Conservation (phyloP, 345 rosid genomes). For the Aegle marmelos region DNA sequence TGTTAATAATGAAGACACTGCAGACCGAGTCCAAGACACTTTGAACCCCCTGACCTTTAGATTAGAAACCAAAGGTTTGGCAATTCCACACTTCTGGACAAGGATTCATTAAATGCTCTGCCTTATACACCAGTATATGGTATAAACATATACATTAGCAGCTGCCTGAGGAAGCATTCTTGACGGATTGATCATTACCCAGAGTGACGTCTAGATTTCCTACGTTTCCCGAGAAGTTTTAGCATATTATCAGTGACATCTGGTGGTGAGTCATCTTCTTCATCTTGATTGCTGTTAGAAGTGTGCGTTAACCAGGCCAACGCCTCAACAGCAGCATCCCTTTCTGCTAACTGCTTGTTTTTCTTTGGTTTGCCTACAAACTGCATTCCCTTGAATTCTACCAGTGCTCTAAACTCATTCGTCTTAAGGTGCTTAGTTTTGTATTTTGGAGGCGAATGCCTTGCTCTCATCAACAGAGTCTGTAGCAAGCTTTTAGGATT, state of each 20-base stretch:
- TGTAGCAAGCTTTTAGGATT: constrained; percentile 95
- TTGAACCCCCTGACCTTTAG: not conserved
- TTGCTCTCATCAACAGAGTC: constrained; percentile 91
- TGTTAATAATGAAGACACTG: not conserved
- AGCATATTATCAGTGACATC: constrained; percentile 97
- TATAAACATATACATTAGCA: not conserved
- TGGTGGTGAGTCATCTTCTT: constrained; percentile 46
- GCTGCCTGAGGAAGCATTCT: not conserved
- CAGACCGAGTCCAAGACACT: not conserved
- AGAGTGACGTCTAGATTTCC: constrained; percentile 45
- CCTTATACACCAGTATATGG: no score
- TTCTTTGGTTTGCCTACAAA: constrained; percentile 91
- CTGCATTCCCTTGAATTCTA: constrained; percentile 97
- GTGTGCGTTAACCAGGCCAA: constrained; percentile 96
- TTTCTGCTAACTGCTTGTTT: constrained; percentile 92
- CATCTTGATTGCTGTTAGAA: constrained; percentile 38
- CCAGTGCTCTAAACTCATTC: constrained; percentile 88
- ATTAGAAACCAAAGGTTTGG: no score
- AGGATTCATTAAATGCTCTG: not conserved
- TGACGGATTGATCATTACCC: not conserved
- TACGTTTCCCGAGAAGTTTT: constrained; percentile 80
- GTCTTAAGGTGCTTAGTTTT: constrained; percentile 92
- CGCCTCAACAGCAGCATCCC: constrained; percentile 95
- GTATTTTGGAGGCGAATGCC: constrained; percentile 96
- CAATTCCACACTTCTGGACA: not conserved